Evolutionary conservation across 164 flowering plant species (phyloP), one percentile per base, ranked within the genome.

Genomic region (Euptelea pleiosperma): DNA sequence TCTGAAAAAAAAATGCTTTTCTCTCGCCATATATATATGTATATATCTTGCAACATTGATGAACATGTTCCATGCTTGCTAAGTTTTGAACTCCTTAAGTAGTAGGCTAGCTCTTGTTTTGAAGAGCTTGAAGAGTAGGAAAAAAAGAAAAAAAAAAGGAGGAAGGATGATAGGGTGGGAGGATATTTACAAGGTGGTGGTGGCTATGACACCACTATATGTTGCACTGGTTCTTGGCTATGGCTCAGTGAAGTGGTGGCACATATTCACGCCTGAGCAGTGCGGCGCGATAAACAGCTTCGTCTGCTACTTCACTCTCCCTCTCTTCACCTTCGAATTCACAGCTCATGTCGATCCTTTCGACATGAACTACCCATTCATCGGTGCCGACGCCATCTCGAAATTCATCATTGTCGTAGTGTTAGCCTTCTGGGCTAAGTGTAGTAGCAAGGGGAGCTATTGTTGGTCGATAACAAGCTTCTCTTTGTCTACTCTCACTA

Each of bases 401-500:
- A 88, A 86, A 70, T 29, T 73, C 14, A 25, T 86, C 2, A 72
- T 84, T 3, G 74, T 78, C 3, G 18, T 60, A 9, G 80, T 81
- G 4, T 43, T 89, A 1, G 82, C 57, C 6, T 47, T 77, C 0
- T 89, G 90, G 92, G 84, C 84, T 6, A 81, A 73, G 76, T 78
- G 72, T 26, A 74, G 83, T 36, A 66, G 70, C 55, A 81, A 82
- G 34, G 90, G 84, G 12, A 79, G 78, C 60, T 82, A 69, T 35
- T 33, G 76, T 36, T 88, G 92, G 92, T 76, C 77, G 10, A 83
- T 88, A 15, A 88, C 91, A 9, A 76, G 76, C 68, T 88, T 79
- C 74, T 88, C 90, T 25, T 60, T 85, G 48, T 68, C 77, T 2
- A 82, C 86, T 19, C 59, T 88, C 15, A 84, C 87, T 0, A 88